These are phyloP conservation scores for Xylaria sp. DNA, from an alignment of 495 filamentous ascomycete genomes.

Conservation along the genomic window DNA sequence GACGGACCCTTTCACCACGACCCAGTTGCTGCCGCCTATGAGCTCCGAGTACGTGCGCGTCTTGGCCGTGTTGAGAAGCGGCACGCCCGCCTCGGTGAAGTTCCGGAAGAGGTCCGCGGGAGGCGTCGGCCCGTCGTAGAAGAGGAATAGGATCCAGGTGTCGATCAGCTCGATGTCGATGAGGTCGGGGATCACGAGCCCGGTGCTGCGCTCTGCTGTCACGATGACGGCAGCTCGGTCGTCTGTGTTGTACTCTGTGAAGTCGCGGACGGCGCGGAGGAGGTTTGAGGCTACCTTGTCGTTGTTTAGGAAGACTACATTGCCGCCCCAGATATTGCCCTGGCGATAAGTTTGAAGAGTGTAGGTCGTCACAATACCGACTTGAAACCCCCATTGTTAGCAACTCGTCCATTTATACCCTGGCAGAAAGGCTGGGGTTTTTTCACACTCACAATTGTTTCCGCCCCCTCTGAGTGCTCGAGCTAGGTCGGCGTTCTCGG, in stretches of 20 bases:
- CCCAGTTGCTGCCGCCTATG: constrained; percentile 41
- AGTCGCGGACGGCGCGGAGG: constrained; percentile 58
- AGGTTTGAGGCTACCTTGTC: constrained; percentile 49
- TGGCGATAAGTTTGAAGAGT: constrained; percentile 56
- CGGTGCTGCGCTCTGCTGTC: constrained; percentile 56
- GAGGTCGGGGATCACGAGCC: constrained; percentile 15
- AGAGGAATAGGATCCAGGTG: constrained; percentile 67
- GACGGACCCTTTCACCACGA: constrained; percentile 38
- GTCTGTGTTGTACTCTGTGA: constrained; percentile 58
- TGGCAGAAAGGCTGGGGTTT: neutral
- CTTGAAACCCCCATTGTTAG: constrained; percentile 1
- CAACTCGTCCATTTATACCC: neutral
- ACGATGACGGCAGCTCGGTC: constrained; percentile 62
- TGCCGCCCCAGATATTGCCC: constrained; percentile 60
- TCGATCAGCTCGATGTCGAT: constrained; percentile 50
- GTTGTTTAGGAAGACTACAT: constrained; percentile 52
- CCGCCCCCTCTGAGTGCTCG: constrained; percentile 55
- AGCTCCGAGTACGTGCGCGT: constrained; percentile 38
- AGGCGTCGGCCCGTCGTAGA: constrained; percentile 64
- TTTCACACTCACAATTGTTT: constrained; percentile 48
- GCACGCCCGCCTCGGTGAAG: constrained; percentile 56
- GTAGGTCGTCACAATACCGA: constrained; percentile 59
- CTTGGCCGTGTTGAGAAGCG: constrained; percentile 39
- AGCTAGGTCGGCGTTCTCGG: constrained; percentile 51
- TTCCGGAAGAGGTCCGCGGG: constrained; percentile 62